Base-by-base conservation (phyloP, 2,329 filamentous ascomycete species). In the Diaporthe helianthi region DNA sequence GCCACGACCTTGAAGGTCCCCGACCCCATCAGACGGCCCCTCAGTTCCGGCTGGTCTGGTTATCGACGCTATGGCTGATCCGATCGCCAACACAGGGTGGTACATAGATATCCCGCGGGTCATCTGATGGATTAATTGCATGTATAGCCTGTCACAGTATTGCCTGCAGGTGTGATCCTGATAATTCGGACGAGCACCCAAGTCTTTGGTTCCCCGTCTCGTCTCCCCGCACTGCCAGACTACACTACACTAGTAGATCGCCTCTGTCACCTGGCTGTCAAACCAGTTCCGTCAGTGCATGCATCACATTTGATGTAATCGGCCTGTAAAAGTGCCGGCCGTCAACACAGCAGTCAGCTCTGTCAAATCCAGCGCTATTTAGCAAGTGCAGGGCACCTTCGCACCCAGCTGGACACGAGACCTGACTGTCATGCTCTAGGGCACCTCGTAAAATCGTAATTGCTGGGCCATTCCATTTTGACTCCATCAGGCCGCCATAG, bases 71-170 rank as follows among this genome's bases (percentile, higher is more conserved):
- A 7, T 33, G 19, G 58, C 19, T 13, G 58, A 41, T 47, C 58
- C 33, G 26, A 19, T 31, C 44, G 58, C 29, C 44, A 36, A 19
- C 19, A 6, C 58, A 63, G 58, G 58, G 58, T 63, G 44, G 58
- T 49, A 63, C 44, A 63, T 63, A 63, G 58, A 63, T 63, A 63
- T 49, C 44, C 58, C 58, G 58, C 58, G 58, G 58, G 58, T 63
- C 44, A 63, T 63, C 58, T 63, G 36, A 49, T 63, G 58, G 58
- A 49, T 49, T 36, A 49, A 63, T 49, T 36, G 13, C 41, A n/a
- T n/a, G n/a, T n/a, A n/a, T n/a, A 33, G 15, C 44, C 26, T 47
- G 3, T 46, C 54, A 4, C 4, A 9, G 31, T 9, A 4, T 15
- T 44, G 17, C 36, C 24, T n/a, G n/a, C n/a, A n/a, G n/a, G n/a